Percentiles rank a stretch among this genome's conserved stretches.
Evolutionary conservation across 805 yeast species (phyloP).

Genomic region (Candida suzukii): DNA sequence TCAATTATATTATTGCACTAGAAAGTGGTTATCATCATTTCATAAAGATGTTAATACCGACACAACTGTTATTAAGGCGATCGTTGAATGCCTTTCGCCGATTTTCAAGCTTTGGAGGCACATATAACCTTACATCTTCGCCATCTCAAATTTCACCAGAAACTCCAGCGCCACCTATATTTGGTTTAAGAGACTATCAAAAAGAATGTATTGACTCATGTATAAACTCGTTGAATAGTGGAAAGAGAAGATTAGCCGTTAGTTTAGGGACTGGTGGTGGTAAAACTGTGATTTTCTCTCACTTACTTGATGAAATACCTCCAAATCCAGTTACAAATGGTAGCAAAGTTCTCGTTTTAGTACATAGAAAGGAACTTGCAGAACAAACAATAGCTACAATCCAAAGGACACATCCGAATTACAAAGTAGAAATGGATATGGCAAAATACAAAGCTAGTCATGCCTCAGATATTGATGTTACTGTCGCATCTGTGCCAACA

Average conservation of each 20-base stretch:
- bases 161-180: not conserved
- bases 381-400: conserved; percentile 57
- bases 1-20: too few species aligned
- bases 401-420: conserved; percentile 37
- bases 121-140: not conserved
- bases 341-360: conserved; percentile 51
- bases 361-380: conserved; percentile 76
- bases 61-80: too few species aligned
- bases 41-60: not conserved
- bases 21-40: too few species aligned
- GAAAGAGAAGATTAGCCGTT: conserved; percentile 60
- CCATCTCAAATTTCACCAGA: not conserved
- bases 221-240: conserved; percentile 36
- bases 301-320: conserved; percentile 37
- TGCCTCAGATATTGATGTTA: conserved; percentile 43
- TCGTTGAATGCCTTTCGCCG: not conserved
- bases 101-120: not conserved
- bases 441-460: conserved; percentile 37
- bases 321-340: conserved; percentile 21
- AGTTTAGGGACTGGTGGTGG: conserved; percentile 95
- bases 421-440: conserved; percentile 64
- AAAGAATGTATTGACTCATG: conserved; percentile 58
- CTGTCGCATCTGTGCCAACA: conserved; percentile 74
- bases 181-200: conserved; percentile 45
- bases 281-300: conserved; percentile 73